These are phyloP conservation scores for Kodamaea hsintzibuensis DNA, from an alignment of 805 yeast genomes.

Conservation along the genomic window DNA sequence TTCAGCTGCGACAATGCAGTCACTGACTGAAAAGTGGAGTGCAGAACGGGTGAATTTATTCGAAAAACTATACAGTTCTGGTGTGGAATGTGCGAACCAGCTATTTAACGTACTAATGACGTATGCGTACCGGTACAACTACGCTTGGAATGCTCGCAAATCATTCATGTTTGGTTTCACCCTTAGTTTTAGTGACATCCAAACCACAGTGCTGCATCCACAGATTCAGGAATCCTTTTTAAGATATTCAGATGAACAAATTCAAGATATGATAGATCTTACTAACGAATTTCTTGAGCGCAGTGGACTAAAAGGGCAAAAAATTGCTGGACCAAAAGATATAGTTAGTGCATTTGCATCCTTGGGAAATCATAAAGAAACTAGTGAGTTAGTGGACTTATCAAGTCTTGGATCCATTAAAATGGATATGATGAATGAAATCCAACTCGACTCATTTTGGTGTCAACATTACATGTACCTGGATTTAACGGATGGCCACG, in stretches of 20 bases:
- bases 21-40: not conserved
- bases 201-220: not conserved
- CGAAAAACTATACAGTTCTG: not conserved
- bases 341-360: not conserved
- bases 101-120: not conserved
- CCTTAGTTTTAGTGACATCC: not conserved
- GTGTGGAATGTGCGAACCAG: not conserved
- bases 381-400: not conserved
- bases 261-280: conserved; percentile 1
- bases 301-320: not conserved
- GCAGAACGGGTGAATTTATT: not conserved
- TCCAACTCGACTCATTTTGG: conserved; percentile 14
- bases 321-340: not conserved
- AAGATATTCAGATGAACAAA: conserved; percentile 1
- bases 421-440: conserved; percentile 6
- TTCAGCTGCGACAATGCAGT: not conserved
- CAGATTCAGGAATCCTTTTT: not conserved
- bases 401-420: not conserved
- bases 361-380: not conserved
- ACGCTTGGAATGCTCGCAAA: conserved; percentile 13
- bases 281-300: not conserved
- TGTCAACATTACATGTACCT: conserved; percentile 9
- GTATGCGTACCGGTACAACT: conserved; percentile 8
- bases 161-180: conserved; percentile 7
- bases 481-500: not conserved